Evolutionary conservation across 371 early-diverging fungal genomes (phyloP).

Genomic region (Catenaria anguillulae): DNA sequence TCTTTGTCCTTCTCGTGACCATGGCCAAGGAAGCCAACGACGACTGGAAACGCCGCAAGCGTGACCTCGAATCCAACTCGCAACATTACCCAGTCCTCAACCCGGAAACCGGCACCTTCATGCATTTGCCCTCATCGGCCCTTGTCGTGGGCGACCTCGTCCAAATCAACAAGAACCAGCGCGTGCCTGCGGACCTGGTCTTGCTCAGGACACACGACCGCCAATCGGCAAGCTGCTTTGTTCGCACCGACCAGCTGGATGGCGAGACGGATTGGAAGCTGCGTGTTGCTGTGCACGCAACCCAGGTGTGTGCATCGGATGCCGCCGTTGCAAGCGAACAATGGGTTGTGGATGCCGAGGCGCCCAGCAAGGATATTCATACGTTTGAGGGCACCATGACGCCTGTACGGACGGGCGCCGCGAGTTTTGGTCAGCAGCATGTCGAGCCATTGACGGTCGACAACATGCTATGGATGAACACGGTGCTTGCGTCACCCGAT

Average conservation of each 20-base stretch:
- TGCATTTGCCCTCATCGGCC: constrained; percentile 60
- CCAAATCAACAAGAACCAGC: constrained; percentile 75
- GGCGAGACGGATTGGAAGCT: constrained; percentile 99
- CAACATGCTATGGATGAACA: constrained; percentile 97
- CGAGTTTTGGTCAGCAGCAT: too few relatives aligned
- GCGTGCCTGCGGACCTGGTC: constrained; percentile 84
- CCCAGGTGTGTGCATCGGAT: neutral
- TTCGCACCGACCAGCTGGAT: constrained; percentile 98
- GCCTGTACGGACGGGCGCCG: constrained; percentile 15
- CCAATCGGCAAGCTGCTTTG: constrained; percentile 85
- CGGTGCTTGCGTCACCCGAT: constrained; percentile 83
- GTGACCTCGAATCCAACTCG: constrained; percentile 89
- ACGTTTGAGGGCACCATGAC: constrained; percentile 78
- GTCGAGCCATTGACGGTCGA: constrained; percentile 69
- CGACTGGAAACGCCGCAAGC: constrained; percentile 76
- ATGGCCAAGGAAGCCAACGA: constrained; percentile 94
- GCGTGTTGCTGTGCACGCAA: constrained; percentile 16
- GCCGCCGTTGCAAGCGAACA: neutral
- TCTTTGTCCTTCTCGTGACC: constrained; percentile 84
- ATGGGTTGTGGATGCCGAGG: constrained; percentile 45
- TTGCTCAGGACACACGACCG: constrained; percentile 73
- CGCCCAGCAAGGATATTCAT: constrained; percentile 95
- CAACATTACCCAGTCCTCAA: constrained; percentile 55
- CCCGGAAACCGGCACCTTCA: constrained; percentile 18
- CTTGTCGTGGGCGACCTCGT: constrained; percentile 92